Evolutionary conservation across 2,329 filamentous ascomycete genomes (phyloP).

Genomic region (Diaporthe humulicola): DNA sequence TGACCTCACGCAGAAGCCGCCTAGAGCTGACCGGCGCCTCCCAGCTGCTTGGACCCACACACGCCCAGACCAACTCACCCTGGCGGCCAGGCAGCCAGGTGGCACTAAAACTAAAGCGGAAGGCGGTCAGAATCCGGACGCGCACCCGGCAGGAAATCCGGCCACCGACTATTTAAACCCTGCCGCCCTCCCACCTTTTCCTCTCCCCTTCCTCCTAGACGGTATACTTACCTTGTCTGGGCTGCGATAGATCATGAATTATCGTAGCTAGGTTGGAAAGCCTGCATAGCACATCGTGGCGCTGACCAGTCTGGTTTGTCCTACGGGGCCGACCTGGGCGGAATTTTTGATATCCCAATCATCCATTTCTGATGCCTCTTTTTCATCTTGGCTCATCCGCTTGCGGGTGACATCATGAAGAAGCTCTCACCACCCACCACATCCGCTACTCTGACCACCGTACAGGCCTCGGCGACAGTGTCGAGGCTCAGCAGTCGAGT

Average conservation of each 20-base stretch:
- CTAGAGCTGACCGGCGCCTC: not conserved
- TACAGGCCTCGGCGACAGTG: too few species aligned
- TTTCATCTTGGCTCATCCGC: conserved; percentile 60
- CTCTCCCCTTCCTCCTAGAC: not conserved
- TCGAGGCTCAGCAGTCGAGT: too few species aligned
- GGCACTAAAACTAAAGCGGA: not conserved
- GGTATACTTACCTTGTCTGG: conserved; percentile 41
- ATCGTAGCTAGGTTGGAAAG: conserved; percentile 56
- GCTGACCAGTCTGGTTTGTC: conserved; percentile 63
- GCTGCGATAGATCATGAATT: conserved; percentile 57
- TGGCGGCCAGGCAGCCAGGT: not conserved
- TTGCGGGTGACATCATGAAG: conserved; percentile 60
- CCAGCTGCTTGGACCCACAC: not conserved
- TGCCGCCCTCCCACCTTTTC: conserved; percentile 18
- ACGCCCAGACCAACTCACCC: not conserved
- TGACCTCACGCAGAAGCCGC: not conserved
- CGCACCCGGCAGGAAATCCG: conserved; percentile 29
- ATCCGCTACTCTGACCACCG: too few species aligned
- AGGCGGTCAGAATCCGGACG: conserved; percentile 17
- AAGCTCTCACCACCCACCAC: too few species aligned
- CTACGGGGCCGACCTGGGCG: conserved; percentile 65
- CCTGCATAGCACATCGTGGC: conserved; percentile 69
- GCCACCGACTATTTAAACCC: conserved; percentile 30
- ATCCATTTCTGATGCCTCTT: conserved; percentile 41
- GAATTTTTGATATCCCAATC: conserved; percentile 60